Conservation (phyloP, 1,139 yeast genomes). For the Candida tropicalis region DNA sequence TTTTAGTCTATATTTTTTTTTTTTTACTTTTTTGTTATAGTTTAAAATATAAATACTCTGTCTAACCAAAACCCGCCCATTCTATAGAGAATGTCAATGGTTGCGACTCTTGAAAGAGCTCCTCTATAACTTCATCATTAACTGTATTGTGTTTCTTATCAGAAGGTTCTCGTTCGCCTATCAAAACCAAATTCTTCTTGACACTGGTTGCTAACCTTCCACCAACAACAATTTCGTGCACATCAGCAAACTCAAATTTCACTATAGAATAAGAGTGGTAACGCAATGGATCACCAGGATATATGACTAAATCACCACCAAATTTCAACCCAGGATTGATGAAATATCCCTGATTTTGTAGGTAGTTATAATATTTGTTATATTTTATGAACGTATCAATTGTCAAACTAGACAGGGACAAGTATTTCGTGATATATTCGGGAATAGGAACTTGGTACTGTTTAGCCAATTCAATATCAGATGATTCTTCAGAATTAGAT, state of each 20-base stretch:
- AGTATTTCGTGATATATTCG: constrained; percentile 12
- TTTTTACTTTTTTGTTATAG: background rate
- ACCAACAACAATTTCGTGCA: constrained; percentile 69
- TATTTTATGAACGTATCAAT: constrained; percentile 11
- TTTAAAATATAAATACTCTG: background rate
- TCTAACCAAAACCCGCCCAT: constrained; percentile 80
- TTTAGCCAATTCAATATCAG: constrained; percentile 12
- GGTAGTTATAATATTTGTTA: constrained; percentile 30
- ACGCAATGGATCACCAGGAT: constrained; percentile 92
- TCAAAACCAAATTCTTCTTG: constrained; percentile 79
- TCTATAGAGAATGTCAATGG: constrained; percentile 61
- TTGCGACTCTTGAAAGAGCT: constrained; percentile 15
- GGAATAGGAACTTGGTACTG: constrained; percentile 11
- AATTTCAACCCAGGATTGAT: constrained; percentile 86
- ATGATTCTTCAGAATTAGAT: constrained; percentile 11
- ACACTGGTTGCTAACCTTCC: constrained; percentile 94
- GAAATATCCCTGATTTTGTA: constrained; percentile 53
- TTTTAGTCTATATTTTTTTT: background rate
- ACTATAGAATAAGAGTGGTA: constrained; percentile 71
- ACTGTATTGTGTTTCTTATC: constrained; percentile 27
- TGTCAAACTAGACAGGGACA: constrained; percentile 4
- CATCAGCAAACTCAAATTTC: constrained; percentile 46
- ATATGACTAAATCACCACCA: constrained; percentile 87
- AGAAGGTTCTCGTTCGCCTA: constrained; percentile 20
- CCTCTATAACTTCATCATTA: constrained; percentile 12